Evolutionary conservation across 1,139 yeast genomes (phyloP), one percentile per base, ranked within the genome.

Genomic region (Kodamaea plutei): DNA sequence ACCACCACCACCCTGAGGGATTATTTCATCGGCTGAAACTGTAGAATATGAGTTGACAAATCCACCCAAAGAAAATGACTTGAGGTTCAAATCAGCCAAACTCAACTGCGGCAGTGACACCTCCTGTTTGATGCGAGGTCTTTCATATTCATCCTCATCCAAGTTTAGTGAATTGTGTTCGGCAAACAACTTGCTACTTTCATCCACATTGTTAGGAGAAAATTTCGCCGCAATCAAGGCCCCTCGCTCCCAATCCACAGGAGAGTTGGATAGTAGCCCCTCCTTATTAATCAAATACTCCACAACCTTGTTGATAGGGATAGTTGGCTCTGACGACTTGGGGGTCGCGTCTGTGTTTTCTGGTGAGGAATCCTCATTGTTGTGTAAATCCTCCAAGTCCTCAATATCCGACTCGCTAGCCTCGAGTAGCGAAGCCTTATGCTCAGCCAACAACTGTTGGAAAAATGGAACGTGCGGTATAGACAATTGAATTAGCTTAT

Each of bases 271-370:
- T 29, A 68, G 52, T 28, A 67, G 44, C 8, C 62, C 63, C 39
- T 62, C 50, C 18, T 65, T 52, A 25, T 54, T 54, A 20, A 73
- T 62, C 29, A 75, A 49, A 37, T 66, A 56, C 6, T 61, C 48
- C 8, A 76, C 72, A 10, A 73, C 69, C 38, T 64, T 62, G 42
- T 76, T 76, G 25, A 76, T 67, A n/a, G 76, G 73, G 13, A 70
- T 55, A 12, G 50, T 38, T 5, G 38, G 28, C n/a, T 39, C 45
- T n/a, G 30, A 25, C 10, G 26, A 19, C 10, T 18, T 26, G 14
- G 15, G 29, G 19, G 20, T 27, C 6, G 30, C 36, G 15, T 36
- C 32, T 28, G 17, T 22, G 20, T 15, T 31, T 35, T 6, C 30
- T 27, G 21, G 28, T 26, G 13, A 22, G 16, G 28, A 29, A 23